A percentile compares a stretch with the other conserved stretches of the same genome.
phyloP scores from a whole-genome alignment of 2,329 filamentous ascomycete species.

The Xylaria arbuscula region DNA sequence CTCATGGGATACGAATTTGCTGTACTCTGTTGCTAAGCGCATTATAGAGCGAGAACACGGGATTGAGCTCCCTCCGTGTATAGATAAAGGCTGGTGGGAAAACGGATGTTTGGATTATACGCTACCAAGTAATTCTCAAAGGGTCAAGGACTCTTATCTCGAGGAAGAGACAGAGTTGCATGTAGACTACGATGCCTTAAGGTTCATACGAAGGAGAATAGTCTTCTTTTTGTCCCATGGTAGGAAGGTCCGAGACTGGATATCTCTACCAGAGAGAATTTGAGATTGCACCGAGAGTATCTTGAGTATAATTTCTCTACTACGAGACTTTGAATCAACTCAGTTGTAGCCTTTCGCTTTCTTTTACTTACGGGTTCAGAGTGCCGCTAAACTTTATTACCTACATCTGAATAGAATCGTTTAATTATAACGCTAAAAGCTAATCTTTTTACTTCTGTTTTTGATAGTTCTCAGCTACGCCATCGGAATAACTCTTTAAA shows the following conservation, averaged over 20 bases:
- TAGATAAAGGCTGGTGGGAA: neutral
- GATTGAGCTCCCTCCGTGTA: slow-evolving; percentile 13
- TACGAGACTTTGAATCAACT: too few species aligned
- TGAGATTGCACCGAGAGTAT: neutral
- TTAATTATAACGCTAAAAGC: too few species aligned
- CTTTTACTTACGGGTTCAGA: too few species aligned
- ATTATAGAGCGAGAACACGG: slow-evolving; percentile 38
- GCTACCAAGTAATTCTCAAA: slow-evolving; percentile 29
- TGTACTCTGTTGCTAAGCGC: slow-evolving; percentile 31
- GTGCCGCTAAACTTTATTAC: too few species aligned
- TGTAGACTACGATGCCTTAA: slow-evolving; percentile 9
- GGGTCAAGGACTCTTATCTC: slow-evolving; percentile 34
- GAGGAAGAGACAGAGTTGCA: slow-evolving; percentile 29
- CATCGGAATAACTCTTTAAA: neutral
- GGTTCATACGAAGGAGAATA: slow-evolving; percentile 25
- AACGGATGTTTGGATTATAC: neutral
- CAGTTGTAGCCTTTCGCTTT: too few species aligned
- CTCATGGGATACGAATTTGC: slow-evolving; percentile 33
- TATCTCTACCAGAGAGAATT: slow-evolving; percentile 18
- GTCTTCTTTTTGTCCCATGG: slow-evolving; percentile 21
- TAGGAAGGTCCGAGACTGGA: slow-evolving; percentile 29
- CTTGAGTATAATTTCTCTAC: neutral
- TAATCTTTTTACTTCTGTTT: neutral
- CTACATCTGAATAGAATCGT: too few species aligned
- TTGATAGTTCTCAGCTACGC: neutral